phyloP scores from a whole-genome alignment of 768 basidiomycete species.

The Mycena capillaripes region DNA sequence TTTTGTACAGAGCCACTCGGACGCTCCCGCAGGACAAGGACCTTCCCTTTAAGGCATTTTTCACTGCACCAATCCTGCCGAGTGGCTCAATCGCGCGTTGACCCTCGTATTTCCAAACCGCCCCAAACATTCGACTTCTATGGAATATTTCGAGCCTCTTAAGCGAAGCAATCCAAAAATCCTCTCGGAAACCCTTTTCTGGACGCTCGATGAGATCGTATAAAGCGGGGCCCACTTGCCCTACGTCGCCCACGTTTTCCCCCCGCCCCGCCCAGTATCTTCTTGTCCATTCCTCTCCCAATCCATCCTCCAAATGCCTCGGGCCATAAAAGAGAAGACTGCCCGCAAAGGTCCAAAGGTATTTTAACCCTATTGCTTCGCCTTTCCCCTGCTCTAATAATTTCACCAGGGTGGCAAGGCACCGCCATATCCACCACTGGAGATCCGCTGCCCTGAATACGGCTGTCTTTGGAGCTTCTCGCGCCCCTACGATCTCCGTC shows the following conservation, averaged over 20 bases:
- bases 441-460: neutral
- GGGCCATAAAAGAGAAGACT: neutral
- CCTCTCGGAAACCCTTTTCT: neutral
- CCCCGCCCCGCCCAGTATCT: neutral
- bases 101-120: neutral
- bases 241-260: neutral
- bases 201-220: neutral
- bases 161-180: slow-evolving; percentile 5
- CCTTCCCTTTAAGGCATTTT: neutral
- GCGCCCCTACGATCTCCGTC: neutral
- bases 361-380: too few species aligned
- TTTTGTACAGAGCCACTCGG: neutral
- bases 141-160: neutral
- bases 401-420: neutral
- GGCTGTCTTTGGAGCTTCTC: neutral
- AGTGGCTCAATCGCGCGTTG: neutral
- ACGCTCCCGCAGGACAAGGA: neutral
- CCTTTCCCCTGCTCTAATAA: neutral
- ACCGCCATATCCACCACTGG: neutral
- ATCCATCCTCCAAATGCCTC: too few species aligned
- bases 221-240: neutral
- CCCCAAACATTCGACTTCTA: slow-evolving; percentile 4
- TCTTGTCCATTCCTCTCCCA: too few species aligned
- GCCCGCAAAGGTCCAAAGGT: neutral
- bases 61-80: neutral